phyloP scores from a whole-genome alignment of 108 stramenopile genomes.

The Stephanodiscus triporus region DNA sequence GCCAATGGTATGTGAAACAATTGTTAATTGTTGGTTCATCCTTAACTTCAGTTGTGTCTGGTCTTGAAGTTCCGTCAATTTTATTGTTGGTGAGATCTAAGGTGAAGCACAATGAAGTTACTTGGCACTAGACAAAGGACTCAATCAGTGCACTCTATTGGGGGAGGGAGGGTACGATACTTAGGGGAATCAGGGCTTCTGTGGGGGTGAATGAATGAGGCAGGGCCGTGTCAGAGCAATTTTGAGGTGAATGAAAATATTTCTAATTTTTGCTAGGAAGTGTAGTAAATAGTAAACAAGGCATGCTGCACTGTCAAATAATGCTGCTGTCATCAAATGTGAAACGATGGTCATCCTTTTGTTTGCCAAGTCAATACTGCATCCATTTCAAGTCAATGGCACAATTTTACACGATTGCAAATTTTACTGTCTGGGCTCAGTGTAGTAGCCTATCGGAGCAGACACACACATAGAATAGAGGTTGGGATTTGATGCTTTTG shows the following conservation, averaged over 20 bases:
- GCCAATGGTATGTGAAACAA: constrained; percentile 98
- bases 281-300: no score
- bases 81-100: background rate
- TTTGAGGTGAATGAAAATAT: background rate
- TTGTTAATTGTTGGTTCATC: constrained; percentile 54
- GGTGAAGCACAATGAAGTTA: no score
- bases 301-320: no score
- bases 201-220: background rate
- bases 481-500: no score
- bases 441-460: constrained; percentile 11
- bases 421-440: constrained; percentile 6
- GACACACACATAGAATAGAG: no score
- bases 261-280: no score
- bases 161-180: background rate
- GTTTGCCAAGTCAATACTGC: no score
- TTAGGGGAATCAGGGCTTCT: background rate
- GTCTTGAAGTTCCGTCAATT: background rate
- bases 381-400: no score
- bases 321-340: no score
- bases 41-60: background rate
- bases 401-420: no score
- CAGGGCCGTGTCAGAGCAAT: no score
- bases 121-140: background rate
- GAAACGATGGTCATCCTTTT: background rate
- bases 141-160: background rate